Evolutionary conservation across 768 basidiomycete genomes (phyloP), one percentile per base, ranked within the genome.

Genomic region (Naganishia onofrii): DNA sequence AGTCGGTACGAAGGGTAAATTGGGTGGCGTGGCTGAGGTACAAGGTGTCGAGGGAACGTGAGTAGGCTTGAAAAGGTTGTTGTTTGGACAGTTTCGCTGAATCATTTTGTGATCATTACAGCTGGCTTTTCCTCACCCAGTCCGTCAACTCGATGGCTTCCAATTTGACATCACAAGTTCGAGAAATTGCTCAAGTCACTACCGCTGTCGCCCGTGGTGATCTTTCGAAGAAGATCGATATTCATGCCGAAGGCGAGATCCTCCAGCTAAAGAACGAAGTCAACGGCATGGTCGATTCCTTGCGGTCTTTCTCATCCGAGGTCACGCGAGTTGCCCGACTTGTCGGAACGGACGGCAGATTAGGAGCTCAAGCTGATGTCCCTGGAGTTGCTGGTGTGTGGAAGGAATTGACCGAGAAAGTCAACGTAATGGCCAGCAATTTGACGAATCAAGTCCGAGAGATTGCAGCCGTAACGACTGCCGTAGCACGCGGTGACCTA

Each of bases 321-420:
- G 83, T 84, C 48, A 83, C 82, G 1, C 77, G 82, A 31, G 95
- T 98, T 21, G 89, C 89, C 48, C 84, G 96, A 73, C 94, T 96
- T 80, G 91, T 93, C 78, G 91, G 90, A 74, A 89, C 87, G 72
- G 89, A 93, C 82, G 92, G 92, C 19, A 91, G 91, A 82, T 83
- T 94, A 68, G 92, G 92, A 70, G 91, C 91, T 54, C 90, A 93
- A 80, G 92, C 91, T 0, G 84, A 88, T 66, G 92, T 95, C 12
- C 89, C 90, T 29, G 90, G 92, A 72, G 91, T 93, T 28, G 89
- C 93, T 77, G 92, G 92, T n/a, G 67, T 66, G 0, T 79, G 79
- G 68, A 76, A 86, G 83, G 90, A 93, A 78, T 84, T 97, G 56
- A 70, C 66, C 31, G 60, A 63, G 38, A 42, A 44, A 28, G 60